Evolutionary conservation across 73 alveolate species (phyloP), one percentile per base, ranked within the genome.

Genomic region (Symbiodinium natans): DNA sequence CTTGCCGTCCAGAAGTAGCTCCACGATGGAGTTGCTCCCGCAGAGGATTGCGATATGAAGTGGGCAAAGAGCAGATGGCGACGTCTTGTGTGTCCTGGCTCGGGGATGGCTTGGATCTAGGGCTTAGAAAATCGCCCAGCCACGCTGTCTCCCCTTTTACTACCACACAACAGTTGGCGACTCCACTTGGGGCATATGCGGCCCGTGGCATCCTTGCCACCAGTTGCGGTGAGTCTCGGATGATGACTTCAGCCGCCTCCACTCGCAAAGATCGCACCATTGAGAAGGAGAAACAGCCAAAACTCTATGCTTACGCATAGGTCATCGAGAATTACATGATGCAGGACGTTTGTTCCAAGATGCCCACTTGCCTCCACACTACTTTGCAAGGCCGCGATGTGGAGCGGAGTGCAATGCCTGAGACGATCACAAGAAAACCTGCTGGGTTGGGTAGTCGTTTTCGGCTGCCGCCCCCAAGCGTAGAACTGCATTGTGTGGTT

Each of bases 401-500:
- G 98, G 84, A 92, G 83, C 82, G 98, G 98, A 31, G 98, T 92
- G 84, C 98, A 92, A 38, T 92, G 98, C 98, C 90, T 90, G 23
- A 11, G 13, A 3, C 17, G 63, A 48, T 48, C 23, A 48, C 8
- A 48, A 48, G 23, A 48, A 8, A 10, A 48, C 63, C 63, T 10
- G 63, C 63, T 17, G n/a, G n/a, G n/a, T n/a, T n/a, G n/a, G n/a
- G n/a, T n/a, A n/a, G n/a, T n/a, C n/a, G n/a, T n/a, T n/a, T n/a
- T n/a, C n/a, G n/a, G n/a, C n/a, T n/a, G n/a, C n/a, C n/a, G n/a
- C n/a, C n/a, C n/a, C n/a, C n/a, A n/a, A n/a, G n/a, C n/a, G n/a
- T n/a, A n/a, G n/a, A n/a, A n/a, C n/a, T n/a, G n/a, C n/a, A n/a
- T n/a, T n/a, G n/a, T n/a, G n/a, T n/a, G n/a, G n/a, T n/a, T n/a